A percentile compares a stretch with the other conserved stretches of the same genome.
phyloP scores from a whole-genome alignment of 106 monocot genomes.

The Platanthera zijinensis region DNA sequence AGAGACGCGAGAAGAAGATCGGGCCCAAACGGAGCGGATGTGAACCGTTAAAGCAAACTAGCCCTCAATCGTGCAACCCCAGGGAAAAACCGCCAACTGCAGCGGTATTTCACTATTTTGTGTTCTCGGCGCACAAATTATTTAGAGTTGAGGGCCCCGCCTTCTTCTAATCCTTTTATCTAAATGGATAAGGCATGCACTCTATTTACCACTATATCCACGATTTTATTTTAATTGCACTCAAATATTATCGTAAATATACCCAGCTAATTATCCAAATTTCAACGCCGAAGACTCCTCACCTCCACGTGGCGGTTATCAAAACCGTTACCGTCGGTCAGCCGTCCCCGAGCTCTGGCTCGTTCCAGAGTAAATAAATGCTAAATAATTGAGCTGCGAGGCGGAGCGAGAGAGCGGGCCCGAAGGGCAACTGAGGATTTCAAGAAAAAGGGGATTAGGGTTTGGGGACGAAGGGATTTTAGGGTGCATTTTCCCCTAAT shows the following conservation, averaged over 20 bases:
- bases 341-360: too few species aligned
- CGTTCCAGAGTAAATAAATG: not conserved
- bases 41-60: too few species aligned
- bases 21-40: too few species aligned
- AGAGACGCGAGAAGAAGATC: too few species aligned
- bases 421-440: slow-evolving; percentile 6
- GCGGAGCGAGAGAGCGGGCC: not conserved
- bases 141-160: not conserved
- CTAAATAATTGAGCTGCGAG: not conserved
- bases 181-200: slow-evolving; percentile 4
- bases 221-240: not conserved
- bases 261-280: not conserved
- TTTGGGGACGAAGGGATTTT: not conserved
- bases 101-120: too few species aligned
- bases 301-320: not conserved
- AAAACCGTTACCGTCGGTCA: not conserved
- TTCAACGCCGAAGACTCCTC: not conserved
- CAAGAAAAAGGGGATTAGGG: not conserved
- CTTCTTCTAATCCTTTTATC: not conserved
- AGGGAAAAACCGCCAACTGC: too few species aligned
- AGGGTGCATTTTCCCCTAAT: not conserved
- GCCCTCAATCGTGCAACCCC: too few species aligned
- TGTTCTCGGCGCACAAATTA: too few species aligned
- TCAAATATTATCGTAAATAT: too few species aligned
- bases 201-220: not conserved